phyloP scores from a whole-genome alignment of 768 basidiomycete species.

The Tricholoma sp. region DNA sequence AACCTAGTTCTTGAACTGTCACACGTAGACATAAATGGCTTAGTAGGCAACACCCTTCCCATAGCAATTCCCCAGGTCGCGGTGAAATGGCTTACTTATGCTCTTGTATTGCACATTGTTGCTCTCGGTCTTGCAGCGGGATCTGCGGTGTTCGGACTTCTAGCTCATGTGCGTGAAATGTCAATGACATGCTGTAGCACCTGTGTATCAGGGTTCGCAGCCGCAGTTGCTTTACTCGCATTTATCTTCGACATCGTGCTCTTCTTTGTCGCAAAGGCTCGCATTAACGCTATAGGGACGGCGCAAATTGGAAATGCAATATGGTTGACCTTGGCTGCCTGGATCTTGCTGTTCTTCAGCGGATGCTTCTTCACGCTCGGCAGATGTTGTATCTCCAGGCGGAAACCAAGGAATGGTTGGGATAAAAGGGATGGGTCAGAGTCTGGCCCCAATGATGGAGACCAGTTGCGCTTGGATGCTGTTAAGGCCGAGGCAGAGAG shows the following conservation, averaged over 20 bases:
- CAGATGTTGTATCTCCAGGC: conserved; percentile 72
- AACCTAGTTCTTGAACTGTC: conserved; percentile 6
- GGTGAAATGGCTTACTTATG: conserved; percentile 95
- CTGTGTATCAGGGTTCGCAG: conserved; percentile 77
- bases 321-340: conserved; percentile 88
- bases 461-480: conserved; percentile 75
- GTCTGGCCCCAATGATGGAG: conserved; percentile 22
- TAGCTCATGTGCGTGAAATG: conserved; percentile 85
- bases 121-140: conserved; percentile 71
- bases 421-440: conserved; percentile 30
- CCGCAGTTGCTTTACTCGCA: conserved; percentile 71
- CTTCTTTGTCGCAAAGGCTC: conserved; percentile 84
- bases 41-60: conserved; percentile 63
- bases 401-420: conserved; percentile 34
- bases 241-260: conserved; percentile 91
- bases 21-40: conserved; percentile 66
- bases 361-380: conserved; percentile 86
- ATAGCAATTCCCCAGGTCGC: conserved; percentile 76
- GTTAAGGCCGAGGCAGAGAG: conserved; percentile 84
- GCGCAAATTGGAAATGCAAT: conserved; percentile 85
- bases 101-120: conserved; percentile 86
- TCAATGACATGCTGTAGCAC: conserved; percentile 81
- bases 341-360: conserved; percentile 82
- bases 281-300: conserved; percentile 74
- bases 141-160: conserved; percentile 75